These are phyloP conservation scores for Mycena maculata DNA, from an alignment of 768 basidiomycete genomes.

Conservation along the genomic window DNA sequence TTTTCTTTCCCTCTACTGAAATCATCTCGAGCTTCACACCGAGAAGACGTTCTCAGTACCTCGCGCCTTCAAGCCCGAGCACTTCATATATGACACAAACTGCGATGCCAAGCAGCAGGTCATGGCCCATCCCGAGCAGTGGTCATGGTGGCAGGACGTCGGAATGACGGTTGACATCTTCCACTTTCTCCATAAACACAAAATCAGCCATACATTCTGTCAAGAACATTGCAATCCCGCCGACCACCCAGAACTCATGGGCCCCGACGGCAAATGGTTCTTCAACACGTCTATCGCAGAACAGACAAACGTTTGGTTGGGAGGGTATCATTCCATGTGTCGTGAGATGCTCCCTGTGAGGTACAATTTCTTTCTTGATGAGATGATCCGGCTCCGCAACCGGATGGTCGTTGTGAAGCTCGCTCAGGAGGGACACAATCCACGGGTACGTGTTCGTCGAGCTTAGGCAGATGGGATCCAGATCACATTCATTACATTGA, in stretches of 20 bases:
- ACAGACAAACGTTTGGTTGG: conserved; percentile 51
- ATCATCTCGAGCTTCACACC: not conserved
- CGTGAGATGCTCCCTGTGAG: conserved; percentile 45
- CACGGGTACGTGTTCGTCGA: conserved; percentile 3
- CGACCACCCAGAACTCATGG: conserved; percentile 21
- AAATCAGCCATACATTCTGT: conserved; percentile 15
- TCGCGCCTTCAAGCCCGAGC: conserved; percentile 39
- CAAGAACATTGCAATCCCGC: conserved; percentile 24
- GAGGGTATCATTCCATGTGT: conserved; percentile 46
- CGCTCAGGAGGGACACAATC: conserved; percentile 27
- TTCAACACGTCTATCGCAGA: conserved; percentile 52
- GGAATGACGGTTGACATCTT: conserved; percentile 30
- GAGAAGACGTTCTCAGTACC: conserved; percentile 40
- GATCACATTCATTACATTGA: too few species aligned
- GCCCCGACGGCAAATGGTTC: conserved; percentile 31
- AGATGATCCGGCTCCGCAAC: conserved; percentile 50
- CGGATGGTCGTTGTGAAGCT: conserved; percentile 30
- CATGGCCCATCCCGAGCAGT: not conserved
- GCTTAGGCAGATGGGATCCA: too few species aligned
- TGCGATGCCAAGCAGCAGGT: conserved; percentile 33
- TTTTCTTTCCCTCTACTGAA: not conserved
- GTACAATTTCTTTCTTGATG: conserved; percentile 53
- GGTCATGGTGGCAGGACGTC: conserved; percentile 19
- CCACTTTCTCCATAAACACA: conserved; percentile 31
- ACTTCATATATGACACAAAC: conserved; percentile 35